A percentile compares a stretch with the other conserved stretches of the same genome.
Conservation (phyloP, 495 filamentous ascomycete species). For the Delitschia confertaspora region DNA sequence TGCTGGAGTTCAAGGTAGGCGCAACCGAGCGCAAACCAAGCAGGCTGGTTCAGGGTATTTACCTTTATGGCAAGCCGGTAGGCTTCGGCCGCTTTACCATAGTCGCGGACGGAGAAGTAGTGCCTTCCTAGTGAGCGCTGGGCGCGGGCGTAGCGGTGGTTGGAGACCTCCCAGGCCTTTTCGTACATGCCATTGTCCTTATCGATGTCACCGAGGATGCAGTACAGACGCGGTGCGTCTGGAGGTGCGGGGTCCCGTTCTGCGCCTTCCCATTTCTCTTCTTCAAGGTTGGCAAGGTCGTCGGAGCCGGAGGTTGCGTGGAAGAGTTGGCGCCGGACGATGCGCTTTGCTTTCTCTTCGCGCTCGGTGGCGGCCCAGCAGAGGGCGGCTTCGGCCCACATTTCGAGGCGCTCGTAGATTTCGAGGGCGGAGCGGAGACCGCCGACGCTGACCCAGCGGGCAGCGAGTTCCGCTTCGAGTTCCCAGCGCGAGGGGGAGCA, state of each 20-base stretch:
- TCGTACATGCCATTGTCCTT: slow-evolving; percentile 64
- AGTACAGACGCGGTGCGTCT: slow-evolving; percentile 82
- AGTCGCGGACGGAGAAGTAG: slow-evolving; percentile 54
- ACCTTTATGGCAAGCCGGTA: slow-evolving; percentile 67
- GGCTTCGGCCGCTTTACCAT: slow-evolving; percentile 62
- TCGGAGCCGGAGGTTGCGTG: slow-evolving; percentile 41
- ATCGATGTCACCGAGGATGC: slow-evolving; percentile 88
- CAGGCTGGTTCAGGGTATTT: slow-evolving; percentile 68
- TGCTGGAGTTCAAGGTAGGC: slow-evolving; percentile 66
- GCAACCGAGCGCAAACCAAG: slow-evolving; percentile 88
- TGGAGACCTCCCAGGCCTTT: slow-evolving; percentile 81
- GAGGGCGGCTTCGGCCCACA: slow-evolving; percentile 93
- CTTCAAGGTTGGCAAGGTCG: slow-evolving; percentile 45
- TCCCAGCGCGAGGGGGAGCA: slow-evolving; percentile 83
- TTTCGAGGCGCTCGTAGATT: slow-evolving; percentile 87
- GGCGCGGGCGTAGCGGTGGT: slow-evolving; percentile 69
- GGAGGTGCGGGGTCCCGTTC: slow-evolving; percentile 61
- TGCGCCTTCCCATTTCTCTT: slow-evolving; percentile 39
- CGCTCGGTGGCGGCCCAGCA: slow-evolving; percentile 75
- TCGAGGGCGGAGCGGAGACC: slow-evolving; percentile 84
- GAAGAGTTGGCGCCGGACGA: slow-evolving; percentile 73
- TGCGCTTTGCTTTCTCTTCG: slow-evolving; percentile 69
- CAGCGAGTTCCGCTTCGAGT: slow-evolving; percentile 85
- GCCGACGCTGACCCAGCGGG: slow-evolving; percentile 79
- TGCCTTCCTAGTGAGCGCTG: slow-evolving; percentile 78